A percentile compares a stretch with the other conserved stretches of the same genome.
Conservation (phyloP, 192 early-diverging fungal genomes). For the Glomus cerebriforme region DNA sequence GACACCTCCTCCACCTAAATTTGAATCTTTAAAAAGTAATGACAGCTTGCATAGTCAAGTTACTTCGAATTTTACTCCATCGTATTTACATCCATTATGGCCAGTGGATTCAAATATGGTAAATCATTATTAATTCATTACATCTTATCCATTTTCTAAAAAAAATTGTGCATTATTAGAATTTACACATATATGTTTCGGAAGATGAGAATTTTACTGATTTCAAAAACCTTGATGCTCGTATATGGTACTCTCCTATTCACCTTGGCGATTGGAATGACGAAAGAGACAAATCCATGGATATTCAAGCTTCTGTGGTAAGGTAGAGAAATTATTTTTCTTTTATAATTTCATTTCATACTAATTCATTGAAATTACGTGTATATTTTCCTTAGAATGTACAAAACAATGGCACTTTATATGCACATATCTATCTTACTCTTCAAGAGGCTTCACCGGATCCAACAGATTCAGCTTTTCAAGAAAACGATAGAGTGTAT, state of each 20-base stretch:
- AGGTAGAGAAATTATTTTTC: background rate
- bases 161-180: conserved; percentile 24
- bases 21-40: background rate
- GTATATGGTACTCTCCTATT: conserved; percentile 48
- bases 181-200: conserved; percentile 52
- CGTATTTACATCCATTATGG: background rate
- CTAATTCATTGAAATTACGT: conserved; percentile 1
- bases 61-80: background rate
- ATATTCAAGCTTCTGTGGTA: conserved; percentile 50
- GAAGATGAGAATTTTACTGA: conserved; percentile 47
- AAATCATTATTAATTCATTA: background rate
- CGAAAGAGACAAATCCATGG: conserved; percentile 43
- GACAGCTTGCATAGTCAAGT: background rate
- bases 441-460: conserved; percentile 43
- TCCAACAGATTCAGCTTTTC: conserved; percentile 42
- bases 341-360: background rate
- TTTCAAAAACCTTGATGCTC: conserved; percentile 42
- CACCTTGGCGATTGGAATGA: conserved; percentile 46
- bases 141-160: background rate
- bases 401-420: conserved; percentile 58
- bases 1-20: background rate
- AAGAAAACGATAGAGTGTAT: conserved; percentile 50
- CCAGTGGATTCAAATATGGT: background rate
- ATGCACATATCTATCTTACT: conserved; percentile 62
- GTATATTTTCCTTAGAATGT: conserved; percentile 41